Percentiles rank a stretch among this genome's conserved stretches.
These are phyloP conservation scores for Colletotrichum musae DNA, from an alignment of 2,329 filamentous ascomycete genomes.

Conservation along the genomic window DNA sequence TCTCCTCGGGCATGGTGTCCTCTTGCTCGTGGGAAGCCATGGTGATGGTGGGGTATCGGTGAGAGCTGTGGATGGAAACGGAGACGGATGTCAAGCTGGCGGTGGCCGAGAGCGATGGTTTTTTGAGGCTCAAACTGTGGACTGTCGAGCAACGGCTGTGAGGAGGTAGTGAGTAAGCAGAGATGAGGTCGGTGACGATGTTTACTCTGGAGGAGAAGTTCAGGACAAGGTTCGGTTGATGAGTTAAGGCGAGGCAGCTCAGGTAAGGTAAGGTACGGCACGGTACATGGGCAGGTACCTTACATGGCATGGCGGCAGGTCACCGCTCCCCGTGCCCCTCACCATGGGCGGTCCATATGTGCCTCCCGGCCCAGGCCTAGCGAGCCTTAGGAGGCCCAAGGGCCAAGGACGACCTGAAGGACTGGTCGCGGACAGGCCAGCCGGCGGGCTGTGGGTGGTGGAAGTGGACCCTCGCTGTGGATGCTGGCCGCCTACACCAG, in stretches of 20 bases:
- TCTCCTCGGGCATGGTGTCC: slow-evolving; percentile 88
- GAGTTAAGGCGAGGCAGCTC: slow-evolving; percentile 12
- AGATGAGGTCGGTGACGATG: slow-evolving; percentile 29
- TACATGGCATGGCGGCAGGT: slow-evolving; percentile 16
- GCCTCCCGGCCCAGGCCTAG: slow-evolving; percentile 19
- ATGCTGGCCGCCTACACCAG: slow-evolving; percentile 6
- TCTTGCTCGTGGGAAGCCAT: slow-evolving; percentile 80
- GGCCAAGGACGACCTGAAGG: no score
- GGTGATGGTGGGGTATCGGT: slow-evolving; percentile 47
- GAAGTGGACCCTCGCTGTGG: slow-evolving; percentile 20
- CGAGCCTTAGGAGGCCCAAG: not conserved
- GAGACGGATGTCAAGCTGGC: not conserved
- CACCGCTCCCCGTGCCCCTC: slow-evolving; percentile 40
- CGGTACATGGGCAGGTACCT: slow-evolving; percentile 3
- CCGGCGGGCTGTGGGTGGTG: slow-evolving; percentile 21
- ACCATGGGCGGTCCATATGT: not conserved
- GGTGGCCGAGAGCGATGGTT: no score
- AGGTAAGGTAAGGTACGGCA: not conserved
- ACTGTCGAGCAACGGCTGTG: not conserved
- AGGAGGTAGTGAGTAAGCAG: slow-evolving; percentile 20
- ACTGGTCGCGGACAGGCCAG: slow-evolving; percentile 19
- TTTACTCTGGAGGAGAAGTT: slow-evolving; percentile 38
- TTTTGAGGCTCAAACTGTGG: no score
- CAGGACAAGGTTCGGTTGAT: slow-evolving; percentile 19
- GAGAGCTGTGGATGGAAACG: slow-evolving; percentile 14